Conservation (phyloP, 2,329 filamentous ascomycete genomes). For the Aureobasidium sp. region DNA sequence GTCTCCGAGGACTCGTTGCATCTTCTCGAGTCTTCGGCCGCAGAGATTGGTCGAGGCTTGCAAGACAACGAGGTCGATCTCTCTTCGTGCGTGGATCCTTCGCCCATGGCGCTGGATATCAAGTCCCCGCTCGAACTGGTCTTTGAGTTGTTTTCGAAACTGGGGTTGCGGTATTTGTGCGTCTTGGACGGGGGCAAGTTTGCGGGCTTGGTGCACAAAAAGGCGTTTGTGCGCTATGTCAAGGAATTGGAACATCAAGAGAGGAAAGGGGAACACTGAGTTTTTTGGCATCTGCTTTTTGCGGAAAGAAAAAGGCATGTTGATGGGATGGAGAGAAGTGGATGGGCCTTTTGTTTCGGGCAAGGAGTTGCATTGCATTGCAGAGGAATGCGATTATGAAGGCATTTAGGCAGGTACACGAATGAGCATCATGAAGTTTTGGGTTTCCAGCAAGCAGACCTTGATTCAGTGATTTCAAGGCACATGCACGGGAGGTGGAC, state of each 20-base stretch:
- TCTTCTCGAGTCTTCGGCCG: constrained; percentile 49
- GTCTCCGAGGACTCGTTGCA: constrained; percentile 15
- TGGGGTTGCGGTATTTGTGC: constrained; percentile 88
- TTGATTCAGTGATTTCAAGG: no score
- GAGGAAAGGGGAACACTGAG: constrained; percentile 30
- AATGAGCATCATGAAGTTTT: no score
- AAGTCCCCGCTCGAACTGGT: constrained; percentile 88
- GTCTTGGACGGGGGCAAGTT: constrained; percentile 78
- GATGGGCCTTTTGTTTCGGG: no score
- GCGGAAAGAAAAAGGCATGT: no score
- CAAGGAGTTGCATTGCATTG: no score
- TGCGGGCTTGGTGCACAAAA: constrained; percentile 91
- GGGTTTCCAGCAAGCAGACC: no score
- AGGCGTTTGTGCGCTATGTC: constrained; percentile 91
- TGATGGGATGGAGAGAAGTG: no score
- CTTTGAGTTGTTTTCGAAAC: constrained; percentile 92
- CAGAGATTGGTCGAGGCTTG: constrained; percentile 25
- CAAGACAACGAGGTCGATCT: constrained; percentile 51
- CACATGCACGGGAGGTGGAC: no score
- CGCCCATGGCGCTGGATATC: constrained; percentile 82
- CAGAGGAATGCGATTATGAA: no score
- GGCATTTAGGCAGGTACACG: no score
- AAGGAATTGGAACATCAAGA: constrained; percentile 64
- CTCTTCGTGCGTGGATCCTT: constrained; percentile 82
- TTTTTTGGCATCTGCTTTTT: no score